Base-by-base conservation (phyloP, 306 rosid genomes). In the Prunus mira region DNA sequence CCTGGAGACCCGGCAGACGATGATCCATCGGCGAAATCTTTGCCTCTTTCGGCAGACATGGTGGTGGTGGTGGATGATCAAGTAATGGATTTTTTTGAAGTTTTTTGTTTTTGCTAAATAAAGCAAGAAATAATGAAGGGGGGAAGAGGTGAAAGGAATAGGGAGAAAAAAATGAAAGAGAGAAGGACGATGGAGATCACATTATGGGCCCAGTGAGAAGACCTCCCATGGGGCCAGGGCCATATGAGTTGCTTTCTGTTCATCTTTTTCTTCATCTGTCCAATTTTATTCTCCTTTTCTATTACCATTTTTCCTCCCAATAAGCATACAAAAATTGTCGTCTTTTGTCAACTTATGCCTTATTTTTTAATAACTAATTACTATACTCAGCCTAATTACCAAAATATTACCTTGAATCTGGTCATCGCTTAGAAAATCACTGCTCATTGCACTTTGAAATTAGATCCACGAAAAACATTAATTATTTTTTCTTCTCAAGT, bases 181-280 rank as follows among this genome's bases (percentile, higher is more conserved):
- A 62, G 82, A 74, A 69, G 84, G 82, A 82, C 58, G 85, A 82
- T 69, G 85, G 80, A 86, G 81, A 89, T 92, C 92, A 81, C 87
- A 74, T 87, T 93, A 86, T 69, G 86, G 88, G 85, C 84, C 90
- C 87, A 75, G 46, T 80, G 93, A 94, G 88, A 71, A 76, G 98
- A 94, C 98, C 82, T 76, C 76, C 71, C 75, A 84, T 91, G 98
- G 98, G 91, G 76, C 38, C 65, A 56, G 27, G 65, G 91, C 97
- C 96, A 89, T 49, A 18, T 69, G 62, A 70, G 74, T 80, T 75
- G 82, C 87, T 84, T 78, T 86, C 82, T 74, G 27, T 80, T 89
- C 96, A 79, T 82, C 73, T 80, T 78, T 87, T 84, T 69, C 77
- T 74, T 76, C 82, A 51, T 69, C 41, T 58, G 73, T 66, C 64